These are phyloP conservation scores for Colletotrichum spinosum DNA, from an alignment of 2,329 filamentous ascomycete species.

Conservation along the genomic window DNA sequence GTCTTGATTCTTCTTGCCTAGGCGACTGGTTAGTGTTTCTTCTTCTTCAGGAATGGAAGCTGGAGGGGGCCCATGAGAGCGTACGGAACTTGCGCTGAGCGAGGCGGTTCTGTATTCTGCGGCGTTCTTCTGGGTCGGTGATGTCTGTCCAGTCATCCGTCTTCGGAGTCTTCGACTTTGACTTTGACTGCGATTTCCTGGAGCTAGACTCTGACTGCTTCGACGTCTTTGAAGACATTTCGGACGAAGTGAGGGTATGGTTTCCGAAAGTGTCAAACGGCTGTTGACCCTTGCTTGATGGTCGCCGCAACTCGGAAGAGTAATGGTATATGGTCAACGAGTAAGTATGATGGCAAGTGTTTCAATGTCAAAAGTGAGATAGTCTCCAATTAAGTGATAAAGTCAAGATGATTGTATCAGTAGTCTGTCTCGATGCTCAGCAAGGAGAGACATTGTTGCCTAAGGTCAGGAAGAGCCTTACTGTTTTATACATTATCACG, in stretches of 20 bases:
- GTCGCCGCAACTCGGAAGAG: too few species aligned
- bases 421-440: too few species aligned
- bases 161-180: conserved; percentile 55
- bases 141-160: conserved; percentile 77
- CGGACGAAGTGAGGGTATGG: too few species aligned
- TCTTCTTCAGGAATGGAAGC: neutral
- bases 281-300: too few species aligned
- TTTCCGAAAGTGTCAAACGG: too few species aligned
- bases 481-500: conserved; percentile 14
- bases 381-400: too few species aligned
- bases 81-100: conserved; percentile 82
- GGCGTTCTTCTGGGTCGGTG: conserved; percentile 76
- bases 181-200: conserved; percentile 48
- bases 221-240: conserved; percentile 47
- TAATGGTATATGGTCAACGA: too few species aligned
- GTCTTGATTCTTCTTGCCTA: conserved; percentile 78
- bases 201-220: conserved; percentile 41
- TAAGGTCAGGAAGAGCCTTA: conserved; percentile 11
- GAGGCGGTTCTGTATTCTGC: conserved; percentile 81
- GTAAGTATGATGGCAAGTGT: too few species aligned
- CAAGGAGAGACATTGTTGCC: neutral
- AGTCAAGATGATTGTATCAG: too few species aligned
- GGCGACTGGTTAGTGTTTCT: conserved; percentile 9
- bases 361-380: too few species aligned
- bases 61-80: conserved; percentile 44